Evolutionary conservation across 176 grass and related monocot species (phyloP), one percentile per base, ranked within the genome.

Genomic region (Ampelocalamus luodianensis): DNA sequence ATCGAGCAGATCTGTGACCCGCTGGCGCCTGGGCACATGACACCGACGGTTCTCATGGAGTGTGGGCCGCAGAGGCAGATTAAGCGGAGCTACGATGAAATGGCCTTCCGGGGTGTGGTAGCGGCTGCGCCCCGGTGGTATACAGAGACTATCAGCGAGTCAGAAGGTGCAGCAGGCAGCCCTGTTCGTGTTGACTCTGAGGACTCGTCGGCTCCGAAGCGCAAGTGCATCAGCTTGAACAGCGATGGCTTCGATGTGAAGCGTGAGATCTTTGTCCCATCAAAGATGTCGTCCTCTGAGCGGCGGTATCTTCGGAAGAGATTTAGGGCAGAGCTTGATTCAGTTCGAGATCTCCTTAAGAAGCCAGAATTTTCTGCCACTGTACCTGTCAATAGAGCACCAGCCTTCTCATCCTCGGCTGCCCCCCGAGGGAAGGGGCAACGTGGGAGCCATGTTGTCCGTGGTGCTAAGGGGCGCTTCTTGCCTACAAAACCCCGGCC

Each of bases 191-290:
- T 88, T 34, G 89, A 95, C 58, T 96, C 93, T 0, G 93, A 92
- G 32, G 93, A 96, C 32, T 99, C 90, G 0, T 82, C 88, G 1
- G 90, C 88, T 0, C 93, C 90, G 1, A 99, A 96, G 73, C 89
- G 93, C 84, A 96, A 94, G 90, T 92, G 90, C 83, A 96, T 99
- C 69, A 94, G 90, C 64, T 62, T 96, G 26, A 99, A 94, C 61
- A 59, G 74, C 2, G 90, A 92, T 6, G 89, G 61, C n/a, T 84
- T 85, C 26, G 88, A 84, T 23, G 88, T 94, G 8, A 94, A 93
- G 66, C 79, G 83, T 37, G 84, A 94, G 68, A 86, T 89, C 20
- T 89, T 94, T 66, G 78, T 86, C 27, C 82, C 93, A 0, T 88
- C 86, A 0, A 99, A 91, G 86, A 85, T 96, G 84, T 91, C 97